These are phyloP conservation scores for Aspergillus nomiae DNA, from an alignment of 2,329 filamentous ascomycete species.

Conservation along the genomic window DNA sequence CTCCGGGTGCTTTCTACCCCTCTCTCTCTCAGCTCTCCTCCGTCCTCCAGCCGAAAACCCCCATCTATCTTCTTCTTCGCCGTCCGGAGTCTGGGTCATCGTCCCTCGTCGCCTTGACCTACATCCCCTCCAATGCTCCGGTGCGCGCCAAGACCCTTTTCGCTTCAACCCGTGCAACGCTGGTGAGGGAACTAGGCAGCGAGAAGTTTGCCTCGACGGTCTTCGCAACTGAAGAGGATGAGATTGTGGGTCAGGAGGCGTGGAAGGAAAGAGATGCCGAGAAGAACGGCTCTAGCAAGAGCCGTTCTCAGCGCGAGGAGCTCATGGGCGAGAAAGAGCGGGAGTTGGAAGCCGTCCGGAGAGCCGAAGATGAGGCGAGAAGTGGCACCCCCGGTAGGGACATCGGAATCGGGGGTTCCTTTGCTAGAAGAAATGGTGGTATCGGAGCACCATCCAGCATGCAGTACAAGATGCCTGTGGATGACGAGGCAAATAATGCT, in stretches of 20 bases:
- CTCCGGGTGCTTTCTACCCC: slow-evolving; percentile 50
- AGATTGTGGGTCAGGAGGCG: slow-evolving; percentile 57
- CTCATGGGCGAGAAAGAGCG: slow-evolving; percentile 65
- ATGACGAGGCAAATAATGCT: slow-evolving; percentile 56
- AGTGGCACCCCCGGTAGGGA: slow-evolving; percentile 55
- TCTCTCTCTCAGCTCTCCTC: slow-evolving; percentile 53
- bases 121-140: slow-evolving; percentile 63
- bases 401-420: slow-evolving; percentile 48
- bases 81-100: slow-evolving; percentile 36
- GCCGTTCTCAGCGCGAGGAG: slow-evolving; percentile 42
- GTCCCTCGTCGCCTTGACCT: slow-evolving; percentile 58
- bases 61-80: slow-evolving; percentile 64
- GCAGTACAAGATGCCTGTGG: slow-evolving; percentile 54
- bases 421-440: slow-evolving; percentile 22
- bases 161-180: slow-evolving; percentile 63
- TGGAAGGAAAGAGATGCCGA: slow-evolving; percentile 56
- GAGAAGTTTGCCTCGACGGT: slow-evolving; percentile 62
- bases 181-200: slow-evolving; percentile 61
- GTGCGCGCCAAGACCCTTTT: slow-evolving; percentile 69
- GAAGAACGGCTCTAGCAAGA: slow-evolving; percentile 32
- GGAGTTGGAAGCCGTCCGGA: slow-evolving; percentile 58
- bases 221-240: slow-evolving; percentile 61
- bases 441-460: slow-evolving; percentile 38
- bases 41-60: slow-evolving; percentile 56
- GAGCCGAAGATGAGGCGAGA: slow-evolving; percentile 60